Conservation (phyloP, 2,329 filamentous ascomycete species). For the Eurotiales sp. region DNA sequence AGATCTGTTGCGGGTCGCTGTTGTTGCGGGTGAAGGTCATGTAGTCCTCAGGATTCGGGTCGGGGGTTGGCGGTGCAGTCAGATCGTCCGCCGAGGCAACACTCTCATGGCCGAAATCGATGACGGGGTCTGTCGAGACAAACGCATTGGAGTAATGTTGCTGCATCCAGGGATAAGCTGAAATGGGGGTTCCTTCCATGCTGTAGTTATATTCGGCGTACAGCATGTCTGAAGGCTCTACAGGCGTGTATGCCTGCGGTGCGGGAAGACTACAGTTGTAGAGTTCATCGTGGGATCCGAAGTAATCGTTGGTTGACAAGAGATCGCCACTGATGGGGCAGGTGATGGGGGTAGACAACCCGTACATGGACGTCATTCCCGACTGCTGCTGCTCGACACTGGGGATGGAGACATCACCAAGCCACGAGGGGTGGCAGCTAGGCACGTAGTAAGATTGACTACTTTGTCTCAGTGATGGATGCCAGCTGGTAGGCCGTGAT, state of each 20-base stretch:
- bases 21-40: constrained; percentile 1
- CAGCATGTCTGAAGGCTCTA: constrained; percentile 22
- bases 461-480: constrained; percentile 57
- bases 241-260: constrained; percentile 18
- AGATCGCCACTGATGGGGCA: constrained; percentile 17
- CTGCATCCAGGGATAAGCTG: constrained; percentile 8
- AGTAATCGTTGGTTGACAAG: constrained; percentile 20
- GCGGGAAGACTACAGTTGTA: constrained; percentile 16
- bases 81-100: constrained; percentile 32
- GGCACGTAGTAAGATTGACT: constrained; percentile 5
- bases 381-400: not conserved
- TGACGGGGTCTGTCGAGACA: constrained; percentile 23
- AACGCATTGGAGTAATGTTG: not conserved
- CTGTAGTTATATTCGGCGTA: no score
- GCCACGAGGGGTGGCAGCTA: constrained; percentile 13
- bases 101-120: constrained; percentile 31
- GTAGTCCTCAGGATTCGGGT: constrained; percentile 21
- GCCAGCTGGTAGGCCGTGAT: constrained; percentile 69
- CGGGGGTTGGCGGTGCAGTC: constrained; percentile 35
- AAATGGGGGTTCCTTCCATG: constrained; percentile 13
- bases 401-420: constrained; percentile 1
- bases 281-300: constrained; percentile 15
- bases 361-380: constrained; percentile 8
- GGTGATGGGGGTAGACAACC: constrained; percentile 15
- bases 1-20: constrained; percentile 17